A percentile compares a stretch with the other conserved stretches of the same genome.
Evolutionary conservation across 2,329 filamentous ascomycete species (phyloP).

Genomic region (Falciphora oryzae): DNA sequence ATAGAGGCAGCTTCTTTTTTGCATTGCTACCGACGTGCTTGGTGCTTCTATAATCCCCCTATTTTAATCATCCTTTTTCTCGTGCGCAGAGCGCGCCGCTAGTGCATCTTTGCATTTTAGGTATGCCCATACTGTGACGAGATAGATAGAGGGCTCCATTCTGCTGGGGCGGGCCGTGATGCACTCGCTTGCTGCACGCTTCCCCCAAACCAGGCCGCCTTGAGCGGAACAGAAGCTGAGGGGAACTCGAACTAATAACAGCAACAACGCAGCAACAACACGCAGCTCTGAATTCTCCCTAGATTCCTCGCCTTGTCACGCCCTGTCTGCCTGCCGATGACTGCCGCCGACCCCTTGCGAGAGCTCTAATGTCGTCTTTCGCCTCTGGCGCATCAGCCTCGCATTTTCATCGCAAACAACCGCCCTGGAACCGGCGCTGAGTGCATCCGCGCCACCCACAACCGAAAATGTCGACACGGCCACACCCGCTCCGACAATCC

Average conservation of each 20-base stretch:
- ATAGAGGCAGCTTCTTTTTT: neutral
- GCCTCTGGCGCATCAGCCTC: slow-evolving; percentile 8
- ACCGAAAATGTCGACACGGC: slow-evolving; percentile 48
- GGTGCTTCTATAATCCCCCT: neutral
- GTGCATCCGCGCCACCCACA: neutral
- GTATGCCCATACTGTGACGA: neutral
- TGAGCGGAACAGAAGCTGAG: neutral
- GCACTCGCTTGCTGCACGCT: too few relatives aligned
- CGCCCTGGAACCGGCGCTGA: neutral
- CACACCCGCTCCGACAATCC: slow-evolving; percentile 53
- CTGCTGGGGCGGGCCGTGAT: neutral
- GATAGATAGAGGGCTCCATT: neutral
- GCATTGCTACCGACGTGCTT: neutral
- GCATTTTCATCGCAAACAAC: slow-evolving; percentile 5
- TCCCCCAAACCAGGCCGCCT: too few relatives aligned
- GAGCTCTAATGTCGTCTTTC: slow-evolving; percentile 23
- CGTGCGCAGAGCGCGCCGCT: slow-evolving; percentile 4
- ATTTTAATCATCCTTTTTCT: neutral
- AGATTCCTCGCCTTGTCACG: slow-evolving; percentile 2
- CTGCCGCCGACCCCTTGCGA: slow-evolving; percentile 8
- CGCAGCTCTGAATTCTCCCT: neutral
- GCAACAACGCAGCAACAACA: neutral
- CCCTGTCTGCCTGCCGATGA: neutral
- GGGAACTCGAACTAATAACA: neutral
- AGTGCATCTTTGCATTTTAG: neutral